These are phyloP conservation scores for Hanseniaspora pseudoguilliermondii DNA, from an alignment of 805 yeast species.

Conservation along the genomic window DNA sequence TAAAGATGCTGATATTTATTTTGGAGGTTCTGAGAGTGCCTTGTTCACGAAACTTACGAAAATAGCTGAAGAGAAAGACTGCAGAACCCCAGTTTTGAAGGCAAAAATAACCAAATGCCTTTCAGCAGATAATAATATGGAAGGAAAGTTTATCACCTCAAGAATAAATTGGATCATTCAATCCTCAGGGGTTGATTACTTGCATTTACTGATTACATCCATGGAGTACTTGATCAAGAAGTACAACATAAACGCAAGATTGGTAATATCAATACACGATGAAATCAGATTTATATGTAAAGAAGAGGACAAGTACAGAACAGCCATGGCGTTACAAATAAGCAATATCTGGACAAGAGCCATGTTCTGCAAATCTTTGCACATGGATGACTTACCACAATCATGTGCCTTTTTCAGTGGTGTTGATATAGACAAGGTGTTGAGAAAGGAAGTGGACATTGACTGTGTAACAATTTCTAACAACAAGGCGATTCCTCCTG, in stretches of 20 bases:
- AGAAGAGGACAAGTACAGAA: conserved; percentile 59
- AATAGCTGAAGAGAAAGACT: conserved; percentile 68
- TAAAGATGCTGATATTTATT: conserved; percentile 33
- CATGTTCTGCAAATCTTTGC: conserved; percentile 84
- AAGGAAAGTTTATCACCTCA: conserved; percentile 66
- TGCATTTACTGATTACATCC: conserved; percentile 69
- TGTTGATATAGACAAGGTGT: conserved; percentile 76
- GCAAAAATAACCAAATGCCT: conserved; percentile 87
- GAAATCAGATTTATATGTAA: conserved; percentile 74
- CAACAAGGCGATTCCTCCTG: conserved; percentile 55
- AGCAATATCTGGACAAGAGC: conserved; percentile 93
- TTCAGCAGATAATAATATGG: conserved; percentile 41
- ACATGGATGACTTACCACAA: conserved; percentile 81
- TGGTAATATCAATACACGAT: conserved; percentile 85
- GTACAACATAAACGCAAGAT: conserved; percentile 59
- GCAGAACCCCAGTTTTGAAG: conserved; percentile 82
- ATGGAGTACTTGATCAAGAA: conserved; percentile 69
- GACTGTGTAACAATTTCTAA: conserved; percentile 88
- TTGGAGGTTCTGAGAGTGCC: conserved; percentile 89
- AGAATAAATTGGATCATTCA: conserved; percentile 97
- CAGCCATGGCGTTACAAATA: conserved; percentile 74
- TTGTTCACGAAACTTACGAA: conserved; percentile 79
- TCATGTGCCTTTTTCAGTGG: conserved; percentile 92
- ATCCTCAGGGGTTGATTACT: conserved; percentile 92
- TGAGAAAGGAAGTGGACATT: conserved; percentile 86